Conservation (phyloP, 805 yeast genomes). For the Yamadazyma sp. region DNA sequence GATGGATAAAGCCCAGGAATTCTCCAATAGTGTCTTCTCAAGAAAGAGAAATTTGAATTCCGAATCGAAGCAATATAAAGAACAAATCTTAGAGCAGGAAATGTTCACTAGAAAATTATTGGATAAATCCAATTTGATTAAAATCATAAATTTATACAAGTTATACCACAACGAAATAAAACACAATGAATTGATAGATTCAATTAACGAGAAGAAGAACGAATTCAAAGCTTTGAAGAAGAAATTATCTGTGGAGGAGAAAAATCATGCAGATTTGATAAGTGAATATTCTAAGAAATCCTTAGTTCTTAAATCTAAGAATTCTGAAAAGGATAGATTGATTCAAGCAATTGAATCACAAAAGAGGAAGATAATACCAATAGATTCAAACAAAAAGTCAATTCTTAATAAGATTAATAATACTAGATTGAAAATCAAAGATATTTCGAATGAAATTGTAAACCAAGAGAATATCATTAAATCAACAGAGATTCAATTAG, state of each 20-base stretch:
- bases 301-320: constrained; percentile 39
- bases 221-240: constrained; percentile 33
- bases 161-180: constrained; percentile 56
- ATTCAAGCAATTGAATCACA: constrained; percentile 41
- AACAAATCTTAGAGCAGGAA: constrained; percentile 70
- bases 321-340: constrained; percentile 33
- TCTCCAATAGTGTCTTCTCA: constrained; percentile 60
- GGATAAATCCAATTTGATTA: constrained; percentile 47
- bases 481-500: constrained; percentile 46
- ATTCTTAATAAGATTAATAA: constrained; percentile 44
- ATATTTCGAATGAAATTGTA: constrained; percentile 49
- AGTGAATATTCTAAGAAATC: constrained; percentile 47
- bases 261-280: constrained; percentile 22
- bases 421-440: constrained; percentile 46
- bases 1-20: constrained; percentile 62
- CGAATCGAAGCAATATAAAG: constrained; percentile 75
- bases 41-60: constrained; percentile 66
- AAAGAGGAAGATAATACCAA: constrained; percentile 55
- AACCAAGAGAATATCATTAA: constrained; percentile 46
- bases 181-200: constrained; percentile 31
- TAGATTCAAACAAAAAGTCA: constrained; percentile 54
- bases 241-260: constrained; percentile 24
- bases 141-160: constrained; percentile 56
- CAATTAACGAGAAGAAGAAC: constrained; percentile 33
- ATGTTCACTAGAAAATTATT: constrained; percentile 54